phyloP scores from a whole-genome alignment of 2,329 filamentous ascomycete species.

The Colletotrichum sp. region DNA sequence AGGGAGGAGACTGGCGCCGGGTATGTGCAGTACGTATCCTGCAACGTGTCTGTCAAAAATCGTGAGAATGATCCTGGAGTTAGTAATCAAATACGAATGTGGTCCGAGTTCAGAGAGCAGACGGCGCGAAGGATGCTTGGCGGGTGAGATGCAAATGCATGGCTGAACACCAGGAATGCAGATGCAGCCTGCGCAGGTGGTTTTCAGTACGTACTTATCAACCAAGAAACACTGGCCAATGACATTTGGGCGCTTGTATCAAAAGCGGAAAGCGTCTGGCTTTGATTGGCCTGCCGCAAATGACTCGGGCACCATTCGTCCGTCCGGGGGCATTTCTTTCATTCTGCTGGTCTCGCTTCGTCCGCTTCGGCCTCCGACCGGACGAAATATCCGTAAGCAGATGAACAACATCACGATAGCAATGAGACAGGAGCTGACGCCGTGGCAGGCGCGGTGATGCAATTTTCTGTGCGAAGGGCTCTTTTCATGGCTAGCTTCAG shows the following conservation, averaged over 20 bases:
- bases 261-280: background rate
- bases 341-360: background rate
- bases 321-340: background rate
- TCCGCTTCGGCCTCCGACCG: constrained; percentile 18
- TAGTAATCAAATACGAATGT: background rate
- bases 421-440: background rate
- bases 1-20: background rate
- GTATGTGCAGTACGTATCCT: background rate
- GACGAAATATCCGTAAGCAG: constrained; percentile 11
- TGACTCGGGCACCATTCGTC: background rate
- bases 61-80: background rate
- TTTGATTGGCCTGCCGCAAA: background rate
- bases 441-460: background rate
- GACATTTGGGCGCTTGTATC: fast-evolving
- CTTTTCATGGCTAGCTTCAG: background rate
- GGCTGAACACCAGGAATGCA: background rate
- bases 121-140: background rate
- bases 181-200: background rate
- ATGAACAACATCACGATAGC: background rate
- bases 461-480: background rate
- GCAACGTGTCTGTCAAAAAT: background rate
- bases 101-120: background rate
- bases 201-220: background rate
- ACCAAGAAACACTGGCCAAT: background rate
- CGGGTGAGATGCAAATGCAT: background rate